phyloP scores from a whole-genome alignment of 2,329 filamentous ascomycete species.

The Aspergillus carbonarius region DNA sequence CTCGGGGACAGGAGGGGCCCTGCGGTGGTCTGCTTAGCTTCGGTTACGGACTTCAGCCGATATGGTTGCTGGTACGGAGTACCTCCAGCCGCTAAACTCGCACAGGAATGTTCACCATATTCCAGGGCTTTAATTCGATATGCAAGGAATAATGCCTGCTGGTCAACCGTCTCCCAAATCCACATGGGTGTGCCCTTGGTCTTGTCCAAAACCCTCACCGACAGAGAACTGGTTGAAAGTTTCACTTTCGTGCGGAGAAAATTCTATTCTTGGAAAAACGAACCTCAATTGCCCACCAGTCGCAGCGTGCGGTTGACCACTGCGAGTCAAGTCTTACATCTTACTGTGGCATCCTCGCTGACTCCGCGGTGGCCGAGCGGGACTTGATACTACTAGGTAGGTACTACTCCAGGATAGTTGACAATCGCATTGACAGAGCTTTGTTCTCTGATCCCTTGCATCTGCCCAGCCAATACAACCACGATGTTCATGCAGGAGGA shows the following conservation, averaged over 20 bases:
- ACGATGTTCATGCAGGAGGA: not conserved
- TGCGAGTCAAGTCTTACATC: not conserved
- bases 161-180: not conserved
- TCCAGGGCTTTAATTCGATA: not conserved
- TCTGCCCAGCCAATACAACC: not conserved
- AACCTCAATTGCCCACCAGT: constrained; percentile 1
- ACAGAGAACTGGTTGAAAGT: not conserved
- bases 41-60: constrained; percentile 1
- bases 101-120: not conserved
- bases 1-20: not conserved
- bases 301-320: not conserved
- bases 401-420: not conserved
- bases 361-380: not conserved
- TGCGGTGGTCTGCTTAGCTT: not conserved
- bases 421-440: constrained; percentile 1
- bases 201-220: constrained; percentile 5
- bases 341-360: not conserved
- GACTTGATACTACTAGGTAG: not conserved
- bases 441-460: not conserved
- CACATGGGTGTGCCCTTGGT: not conserved
- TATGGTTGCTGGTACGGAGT: constrained; percentile 1
- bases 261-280: constrained; percentile 2
- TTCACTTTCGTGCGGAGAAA: constrained; percentile 6
- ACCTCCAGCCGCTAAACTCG: not conserved
- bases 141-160: constrained; percentile 1